Percentiles rank a stretch among this genome's conserved stretches.
Evolutionary conservation across 768 basidiomycete species (phyloP).

Genomic region (Hirschioporus abietinus): DNA sequence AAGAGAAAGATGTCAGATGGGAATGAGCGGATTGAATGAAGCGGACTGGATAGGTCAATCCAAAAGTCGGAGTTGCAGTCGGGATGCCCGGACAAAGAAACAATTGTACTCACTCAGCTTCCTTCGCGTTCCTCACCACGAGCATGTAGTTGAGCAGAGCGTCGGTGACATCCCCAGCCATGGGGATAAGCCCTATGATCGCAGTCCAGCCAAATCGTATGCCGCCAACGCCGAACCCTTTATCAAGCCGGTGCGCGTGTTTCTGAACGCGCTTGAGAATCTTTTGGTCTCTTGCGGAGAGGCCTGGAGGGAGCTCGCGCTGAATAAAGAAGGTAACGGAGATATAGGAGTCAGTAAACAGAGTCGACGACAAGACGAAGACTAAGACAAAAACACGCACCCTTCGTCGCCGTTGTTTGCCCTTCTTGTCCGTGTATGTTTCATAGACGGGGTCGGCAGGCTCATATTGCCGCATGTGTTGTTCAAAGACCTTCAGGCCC

Average conservation of each 20-base stretch:
- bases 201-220: conserved; percentile 71
- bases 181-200: conserved; percentile 69
- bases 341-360: background rate
- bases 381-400: conserved; percentile 29
- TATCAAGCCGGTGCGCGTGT: conserved; percentile 83
- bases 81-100: background rate
- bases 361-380: background rate
- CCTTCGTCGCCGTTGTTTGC: conserved; percentile 52
- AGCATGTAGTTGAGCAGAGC: conserved; percentile 67
- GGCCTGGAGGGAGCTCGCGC: conserved; percentile 72
- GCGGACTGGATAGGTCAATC: background rate
- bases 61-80: background rate
- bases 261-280: conserved; percentile 74
- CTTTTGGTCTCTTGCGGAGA: conserved; percentile 68
- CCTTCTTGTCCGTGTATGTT: conserved; percentile 46
- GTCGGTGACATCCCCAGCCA: conserved; percentile 63
- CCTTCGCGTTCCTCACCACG: conserved; percentile 66
- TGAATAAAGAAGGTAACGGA: conserved; percentile 19
- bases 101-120: conserved; percentile 52
- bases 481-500: conserved; percentile 56
- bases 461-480: conserved; percentile 59
- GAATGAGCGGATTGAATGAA: background rate
- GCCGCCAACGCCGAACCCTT: conserved; percentile 75
- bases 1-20: background rate
- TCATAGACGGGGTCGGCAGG: conserved; percentile 78